Base-by-base conservation (phyloP, 78 protist genomes). In the Emiliania huxleyi region DNA sequence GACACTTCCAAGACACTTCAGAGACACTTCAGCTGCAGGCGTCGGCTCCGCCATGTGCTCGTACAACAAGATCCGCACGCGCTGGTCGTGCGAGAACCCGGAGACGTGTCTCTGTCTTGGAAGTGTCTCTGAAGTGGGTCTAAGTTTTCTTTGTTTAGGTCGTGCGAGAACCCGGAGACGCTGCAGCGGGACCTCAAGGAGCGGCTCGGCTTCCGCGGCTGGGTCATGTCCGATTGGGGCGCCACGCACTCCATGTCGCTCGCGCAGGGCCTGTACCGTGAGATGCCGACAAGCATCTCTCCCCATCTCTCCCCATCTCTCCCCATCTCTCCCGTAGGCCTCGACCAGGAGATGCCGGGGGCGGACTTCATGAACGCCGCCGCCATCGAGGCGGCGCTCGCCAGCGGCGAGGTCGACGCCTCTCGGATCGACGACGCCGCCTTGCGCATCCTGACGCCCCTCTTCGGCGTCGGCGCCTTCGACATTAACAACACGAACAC, bases 381-480 rank as follows among this genome's bases (percentile, higher is more conserved):
- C n/a, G 15, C 25, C 23, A 40, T 3, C 45, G 23, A 43, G 23
- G 49, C 45, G 52, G 29, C 6, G 44, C 48, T 71, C 42, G 42
- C 42, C 21, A 22, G 3, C 44, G 81, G 81, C 23, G n/a, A 6
- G 19, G 42, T 71, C 43, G 3, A 5, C 42, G n/a, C 8, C 29
- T 29, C 81, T 6, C 5, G 43, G 2, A 22, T 71, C 21, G 81
- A 71, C 81, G 81, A 71, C 18, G 37, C 44, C 40, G 81, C 81
- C 12, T 2, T 1, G 42, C 81, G 81, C 81, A 71, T 71, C 81
- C 42, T 71, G 45, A 29, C 37, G 21, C 81, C 81, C 3, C 11
- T 33, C 73, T n/a, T 44, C 91, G 87, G 44, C 40, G 79, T 35
- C 33, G 95, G 96, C 49, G 23, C 89, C 44, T 52, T 94, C 89